A percentile compares a stretch with the other conserved stretches of the same genome.
Conservation (phyloP, 2,329 filamentous ascomycete genomes). For the Lachnellula cervina region DNA sequence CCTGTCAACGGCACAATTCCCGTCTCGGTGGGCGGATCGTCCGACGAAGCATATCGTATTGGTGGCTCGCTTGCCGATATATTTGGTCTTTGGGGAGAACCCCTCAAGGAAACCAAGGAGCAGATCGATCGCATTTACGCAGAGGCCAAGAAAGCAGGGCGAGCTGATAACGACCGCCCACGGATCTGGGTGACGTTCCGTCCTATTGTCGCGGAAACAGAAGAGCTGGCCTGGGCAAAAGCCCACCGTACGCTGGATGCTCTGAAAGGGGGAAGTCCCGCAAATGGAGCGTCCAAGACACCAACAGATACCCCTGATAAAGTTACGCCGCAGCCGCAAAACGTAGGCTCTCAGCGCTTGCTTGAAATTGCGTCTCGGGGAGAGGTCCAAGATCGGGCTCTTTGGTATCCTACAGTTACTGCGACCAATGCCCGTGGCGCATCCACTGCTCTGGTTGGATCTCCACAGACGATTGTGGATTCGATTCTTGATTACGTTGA, state of each 20-base stretch:
- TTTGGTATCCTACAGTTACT: conserved; percentile 61
- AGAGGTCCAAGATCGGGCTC: conserved; percentile 54
- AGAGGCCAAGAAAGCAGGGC: conserved; percentile 53
- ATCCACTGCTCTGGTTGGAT: conserved; percentile 54
- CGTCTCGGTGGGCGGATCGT: conserved; percentile 56
- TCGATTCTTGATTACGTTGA: conserved; percentile 54
- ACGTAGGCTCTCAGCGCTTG: conserved; percentile 54
- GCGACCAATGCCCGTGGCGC: conserved; percentile 56
- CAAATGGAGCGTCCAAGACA: conserved; percentile 32
- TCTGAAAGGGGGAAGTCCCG: conserved; percentile 39
- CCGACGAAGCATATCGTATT: conserved; percentile 53
- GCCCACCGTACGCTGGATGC: conserved; percentile 51
- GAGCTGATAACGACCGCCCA: conserved; percentile 43
- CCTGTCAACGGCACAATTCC: conserved; percentile 51
- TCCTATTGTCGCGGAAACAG: conserved; percentile 56
- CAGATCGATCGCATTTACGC: conserved; percentile 58
- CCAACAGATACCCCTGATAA: conserved; percentile 17
- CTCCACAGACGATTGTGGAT: conserved; percentile 46
- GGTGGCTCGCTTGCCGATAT: conserved; percentile 56
- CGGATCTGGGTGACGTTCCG: conserved; percentile 62
- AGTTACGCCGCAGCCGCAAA: conserved; percentile 47
- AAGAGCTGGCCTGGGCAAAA: conserved; percentile 58
- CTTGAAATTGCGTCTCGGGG: conserved; percentile 51
- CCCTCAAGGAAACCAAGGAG: conserved; percentile 57
- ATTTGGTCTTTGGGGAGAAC: conserved; percentile 60